These are phyloP conservation scores for Kluyveromyces wickerhamii DNA, from an alignment of 805 yeast genomes.

Conservation along the genomic window DNA sequence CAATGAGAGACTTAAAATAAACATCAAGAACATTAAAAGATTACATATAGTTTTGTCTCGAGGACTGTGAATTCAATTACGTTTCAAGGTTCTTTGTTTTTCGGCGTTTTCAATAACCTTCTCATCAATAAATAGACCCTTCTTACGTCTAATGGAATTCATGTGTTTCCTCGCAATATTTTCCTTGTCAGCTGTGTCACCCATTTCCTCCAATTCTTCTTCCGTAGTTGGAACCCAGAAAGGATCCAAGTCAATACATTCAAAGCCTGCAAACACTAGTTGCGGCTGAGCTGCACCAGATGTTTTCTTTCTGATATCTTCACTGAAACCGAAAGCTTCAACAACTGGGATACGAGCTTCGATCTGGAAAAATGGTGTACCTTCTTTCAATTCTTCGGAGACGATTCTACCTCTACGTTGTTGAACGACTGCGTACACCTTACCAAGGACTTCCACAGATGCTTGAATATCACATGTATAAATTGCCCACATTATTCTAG, in stretches of 20 bases:
- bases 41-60: neutral
- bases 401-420: conserved; percentile 76
- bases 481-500: conserved; percentile 86
- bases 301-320: conserved; percentile 85
- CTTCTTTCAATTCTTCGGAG: conserved; percentile 95
- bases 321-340: conserved; percentile 95
- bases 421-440: conserved; percentile 91
- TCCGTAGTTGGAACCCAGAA: conserved; percentile 99
- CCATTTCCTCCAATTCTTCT: conserved; percentile 88
- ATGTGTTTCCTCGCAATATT: conserved; percentile 84
- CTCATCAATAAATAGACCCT: conserved; percentile 85
- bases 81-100: conserved; percentile 83
- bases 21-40: neutral
- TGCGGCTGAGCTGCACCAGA: conserved; percentile 98
- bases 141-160: conserved; percentile 72
- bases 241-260: conserved; percentile 84
- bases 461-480: conserved; percentile 94
- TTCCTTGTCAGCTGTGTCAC: conserved; percentile 87
- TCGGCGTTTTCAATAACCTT: conserved; percentile 89
- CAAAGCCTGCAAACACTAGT: conserved; percentile 82
- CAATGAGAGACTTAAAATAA: too few species aligned
- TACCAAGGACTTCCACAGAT: conserved; percentile 87
- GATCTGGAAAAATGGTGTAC: conserved; percentile 91
- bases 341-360: conserved; percentile 83
- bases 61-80: conserved; percentile 35